Conservation (phyloP, 306 rosid genomes). For the Fragaria ananassa region DNA sequence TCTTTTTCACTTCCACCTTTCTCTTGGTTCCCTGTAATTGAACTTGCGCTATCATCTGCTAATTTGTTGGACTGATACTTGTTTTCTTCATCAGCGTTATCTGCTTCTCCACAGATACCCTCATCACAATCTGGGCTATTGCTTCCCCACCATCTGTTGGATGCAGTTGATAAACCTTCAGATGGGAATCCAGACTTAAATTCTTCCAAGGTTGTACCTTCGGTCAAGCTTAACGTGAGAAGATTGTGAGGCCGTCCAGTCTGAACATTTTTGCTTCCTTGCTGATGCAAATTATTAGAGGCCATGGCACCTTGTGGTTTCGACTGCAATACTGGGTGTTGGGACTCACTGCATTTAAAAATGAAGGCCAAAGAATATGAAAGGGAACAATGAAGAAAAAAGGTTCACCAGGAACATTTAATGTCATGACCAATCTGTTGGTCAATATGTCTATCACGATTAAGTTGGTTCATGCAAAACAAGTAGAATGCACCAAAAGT, state of each 20-base stretch:
- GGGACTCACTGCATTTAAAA: constrained; percentile 37
- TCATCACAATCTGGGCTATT: constrained; percentile 26
- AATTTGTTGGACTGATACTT: constrained; percentile 29
- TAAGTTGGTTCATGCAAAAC: not conserved
- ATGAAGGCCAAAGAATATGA: constrained; percentile 13
- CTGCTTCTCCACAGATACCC: constrained; percentile 18
- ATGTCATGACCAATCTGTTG: not conserved
- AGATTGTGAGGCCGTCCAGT: constrained; percentile 37
- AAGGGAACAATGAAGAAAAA: not conserved
- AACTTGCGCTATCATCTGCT: constrained; percentile 16
- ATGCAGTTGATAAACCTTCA: constrained; percentile 54
- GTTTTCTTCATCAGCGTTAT: constrained; percentile 10
- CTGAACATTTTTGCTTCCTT: constrained; percentile 55
- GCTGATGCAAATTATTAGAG: constrained; percentile 40
- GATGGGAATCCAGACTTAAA: constrained; percentile 80
- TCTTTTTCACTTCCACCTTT: constrained; percentile 29
- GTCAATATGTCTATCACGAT: not conserved
- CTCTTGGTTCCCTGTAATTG: constrained; percentile 31
- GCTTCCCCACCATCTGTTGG: constrained; percentile 93
- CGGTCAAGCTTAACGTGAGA: constrained; percentile 33
- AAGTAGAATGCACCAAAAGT: not conserved
- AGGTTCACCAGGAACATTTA: not conserved
- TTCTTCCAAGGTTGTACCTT: constrained; percentile 58
- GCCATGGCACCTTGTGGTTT: constrained; percentile 44
- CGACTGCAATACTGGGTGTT: constrained; percentile 34